phyloP scores from a whole-genome alignment of 1,284 basidiomycete genomes.

The Taiwanofungus camphoratus region DNA sequence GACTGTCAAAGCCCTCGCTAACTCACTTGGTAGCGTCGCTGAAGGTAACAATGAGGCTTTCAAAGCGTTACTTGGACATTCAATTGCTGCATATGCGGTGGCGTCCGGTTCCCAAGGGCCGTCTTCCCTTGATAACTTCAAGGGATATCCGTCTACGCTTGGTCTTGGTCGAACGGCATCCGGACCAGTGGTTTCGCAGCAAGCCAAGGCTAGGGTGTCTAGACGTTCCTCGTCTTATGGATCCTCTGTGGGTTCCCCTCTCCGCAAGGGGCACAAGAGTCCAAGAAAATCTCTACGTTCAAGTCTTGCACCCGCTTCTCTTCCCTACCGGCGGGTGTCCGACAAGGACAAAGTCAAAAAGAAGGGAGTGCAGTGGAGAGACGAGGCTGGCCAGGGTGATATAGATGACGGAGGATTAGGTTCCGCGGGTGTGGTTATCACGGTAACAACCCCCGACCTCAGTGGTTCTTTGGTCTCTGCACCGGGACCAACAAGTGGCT shows the following conservation, averaged over 20 bases:
- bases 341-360: slow-evolving; percentile 57
- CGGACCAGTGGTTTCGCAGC: slow-evolving; percentile 39
- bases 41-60: slow-evolving; percentile 67
- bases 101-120: slow-evolving; percentile 12
- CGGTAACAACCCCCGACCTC: slow-evolving; percentile 29
- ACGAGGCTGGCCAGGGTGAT: slow-evolving; percentile 80
- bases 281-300: slow-evolving; percentile 69
- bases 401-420: slow-evolving; percentile 62
- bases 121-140: slow-evolving; percentile 25
- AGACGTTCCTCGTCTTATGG: slow-evolving; percentile 51
- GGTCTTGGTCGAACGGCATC: slow-evolving; percentile 32
- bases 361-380: slow-evolving; percentile 87
- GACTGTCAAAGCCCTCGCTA: slow-evolving; percentile 40
- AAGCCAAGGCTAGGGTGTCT: slow-evolving; percentile 28
- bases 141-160: slow-evolving; percentile 35
- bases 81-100: slow-evolving; percentile 47
- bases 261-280: slow-evolving; percentile 40
- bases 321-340: slow-evolving; percentile 54
- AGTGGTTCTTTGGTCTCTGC: slow-evolving; percentile 18
- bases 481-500: slow-evolving; percentile 12
- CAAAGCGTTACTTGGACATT: slow-evolving; percentile 57
- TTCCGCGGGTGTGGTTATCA: slow-evolving; percentile 17
- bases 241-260: slow-evolving; percentile 31
- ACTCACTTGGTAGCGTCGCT: slow-evolving; percentile 48
- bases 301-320: slow-evolving; percentile 42